Evolutionary conservation across 139 green algal genomes (phyloP).

Genomic region (Eudorina sp.): DNA sequence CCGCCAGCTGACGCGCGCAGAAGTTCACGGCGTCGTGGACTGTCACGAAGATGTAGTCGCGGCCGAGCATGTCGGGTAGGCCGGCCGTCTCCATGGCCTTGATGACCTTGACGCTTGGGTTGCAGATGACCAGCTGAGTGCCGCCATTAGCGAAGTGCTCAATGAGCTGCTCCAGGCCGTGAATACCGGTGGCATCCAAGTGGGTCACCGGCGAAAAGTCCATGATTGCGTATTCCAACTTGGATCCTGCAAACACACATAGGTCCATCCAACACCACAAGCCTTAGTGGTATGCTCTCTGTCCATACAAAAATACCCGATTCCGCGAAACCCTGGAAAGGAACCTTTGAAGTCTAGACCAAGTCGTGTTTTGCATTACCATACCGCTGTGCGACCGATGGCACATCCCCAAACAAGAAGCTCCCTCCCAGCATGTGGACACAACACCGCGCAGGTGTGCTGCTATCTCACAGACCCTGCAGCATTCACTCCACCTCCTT

Average conservation of each 20-base stretch:
- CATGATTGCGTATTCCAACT: constrained; percentile 78
- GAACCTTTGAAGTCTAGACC: too few species aligned
- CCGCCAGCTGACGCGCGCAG: constrained; percentile 39
- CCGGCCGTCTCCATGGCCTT: constrained; percentile 53
- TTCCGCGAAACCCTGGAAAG: too few species aligned
- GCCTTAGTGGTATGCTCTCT: too few species aligned
- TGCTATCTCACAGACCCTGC: too few species aligned
- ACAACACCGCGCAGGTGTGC: too few species aligned
- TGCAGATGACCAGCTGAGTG: constrained; percentile 58
- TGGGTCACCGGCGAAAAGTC: constrained; percentile 85
- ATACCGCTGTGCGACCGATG: too few species aligned
- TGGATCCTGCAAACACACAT: not conserved
- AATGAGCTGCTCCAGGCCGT: constrained; percentile 49
- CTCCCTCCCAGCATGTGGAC: too few species aligned
- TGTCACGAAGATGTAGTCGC: constrained; percentile 65
- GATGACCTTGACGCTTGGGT: constrained; percentile 59
- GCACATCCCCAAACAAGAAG: too few species aligned
- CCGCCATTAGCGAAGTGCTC: constrained; percentile 3
- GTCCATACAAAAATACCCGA: too few species aligned
- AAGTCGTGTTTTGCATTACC: too few species aligned
- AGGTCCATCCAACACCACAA: too few species aligned
- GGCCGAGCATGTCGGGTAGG: constrained; percentile 51
- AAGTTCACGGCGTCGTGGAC: constrained; percentile 61
- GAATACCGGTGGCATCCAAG: constrained; percentile 77
- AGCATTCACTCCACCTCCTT: too few species aligned